phyloP scores from a whole-genome alignment of 306 rosid genomes.

The Vigna trinervia region DNA sequence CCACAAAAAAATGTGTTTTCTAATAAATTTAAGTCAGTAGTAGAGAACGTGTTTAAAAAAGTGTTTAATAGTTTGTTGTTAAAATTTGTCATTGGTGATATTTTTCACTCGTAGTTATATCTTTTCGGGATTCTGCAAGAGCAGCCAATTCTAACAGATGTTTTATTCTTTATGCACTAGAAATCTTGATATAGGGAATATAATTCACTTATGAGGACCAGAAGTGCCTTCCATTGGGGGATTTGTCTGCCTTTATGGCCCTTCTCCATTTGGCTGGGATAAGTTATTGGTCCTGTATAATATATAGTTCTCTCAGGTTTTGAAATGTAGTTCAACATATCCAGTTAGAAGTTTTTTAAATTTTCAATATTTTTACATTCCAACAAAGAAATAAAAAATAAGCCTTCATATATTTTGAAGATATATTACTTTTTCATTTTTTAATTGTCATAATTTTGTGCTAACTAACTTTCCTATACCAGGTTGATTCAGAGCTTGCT shows the following conservation, averaged over 20 bases:
- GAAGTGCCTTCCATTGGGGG: constrained; percentile 14
- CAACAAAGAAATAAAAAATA: not conserved
- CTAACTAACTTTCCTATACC: constrained; percentile 41
- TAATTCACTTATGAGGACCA: constrained; percentile 24
- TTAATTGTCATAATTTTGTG: not conserved
- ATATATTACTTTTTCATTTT: not conserved
- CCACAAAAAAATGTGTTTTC: not conserved
- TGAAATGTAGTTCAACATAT: constrained; percentile 42
- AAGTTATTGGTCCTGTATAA: constrained; percentile 30
- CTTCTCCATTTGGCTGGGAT: constrained; percentile 26
- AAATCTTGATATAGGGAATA: constrained; percentile 12
- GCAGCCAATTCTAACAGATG: not conserved
- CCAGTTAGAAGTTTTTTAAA: not conserved
- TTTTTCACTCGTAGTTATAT: constrained; percentile 20
- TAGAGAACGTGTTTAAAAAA: not conserved
- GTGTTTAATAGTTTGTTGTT: too few relatives aligned
- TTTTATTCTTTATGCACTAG: constrained; percentile 34
- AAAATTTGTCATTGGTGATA: not conserved
- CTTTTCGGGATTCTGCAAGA: constrained; percentile 23
- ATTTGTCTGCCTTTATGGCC: not conserved
- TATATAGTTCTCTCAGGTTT: constrained; percentile 24
- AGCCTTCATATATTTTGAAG: not conserved
- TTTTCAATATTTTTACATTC: not conserved
- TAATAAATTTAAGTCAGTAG: not conserved
- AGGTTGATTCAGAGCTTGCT: constrained; percentile 99